Evolutionary conservation across 148 eudicot genomes (phyloP), one percentile per base, ranked within the genome.

Genomic region (Rhododendron vialii): DNA sequence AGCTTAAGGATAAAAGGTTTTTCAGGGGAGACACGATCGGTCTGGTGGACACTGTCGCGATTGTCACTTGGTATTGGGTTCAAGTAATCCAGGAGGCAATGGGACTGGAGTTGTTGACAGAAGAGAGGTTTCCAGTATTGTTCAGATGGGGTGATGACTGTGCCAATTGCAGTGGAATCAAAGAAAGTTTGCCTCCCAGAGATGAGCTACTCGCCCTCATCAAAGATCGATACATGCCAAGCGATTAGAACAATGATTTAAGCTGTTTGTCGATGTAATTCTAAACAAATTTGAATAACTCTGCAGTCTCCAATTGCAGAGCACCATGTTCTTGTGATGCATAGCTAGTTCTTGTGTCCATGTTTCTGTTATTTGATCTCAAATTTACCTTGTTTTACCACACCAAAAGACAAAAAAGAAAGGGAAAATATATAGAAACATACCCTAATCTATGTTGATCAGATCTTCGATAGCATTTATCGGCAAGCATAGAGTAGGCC

Each of bases 11-110:
- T 5, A 90, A 91, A 82, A 90, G 84, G 76, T 92, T 92, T 84
- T 89, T 91, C 26, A 91, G 91, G 38, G 92, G 92, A 74, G 92
- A 92, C 74, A 85, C 15, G 2, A 83, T 93, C 30, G 90, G 92
- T 78, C 47, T 89, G 41, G 88, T 90, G 20, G 94, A 92, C 86
- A 86, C 85, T 50, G 92, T 85, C 30, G 92, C 90, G 22, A 85
- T 61, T 81, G 82, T 89, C 78, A 36, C 89, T 7, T 91, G 91
- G 5, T 76, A 80, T 53, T 94, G 94, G 93, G 74, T 89, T 84
- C 71, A 77, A 73, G 81, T 89, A 47, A 13, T 86, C 1, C 84
- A 87, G n/a, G 89, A 89, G 89, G 81, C 76, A 6, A 53, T 45
- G 1, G 92, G 87, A 4, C 71, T 85, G 15, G 80, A 86, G 22